These are phyloP conservation scores for Colletotrichum lentis DNA, from an alignment of 2,329 filamentous ascomycete genomes.

Conservation along the genomic window DNA sequence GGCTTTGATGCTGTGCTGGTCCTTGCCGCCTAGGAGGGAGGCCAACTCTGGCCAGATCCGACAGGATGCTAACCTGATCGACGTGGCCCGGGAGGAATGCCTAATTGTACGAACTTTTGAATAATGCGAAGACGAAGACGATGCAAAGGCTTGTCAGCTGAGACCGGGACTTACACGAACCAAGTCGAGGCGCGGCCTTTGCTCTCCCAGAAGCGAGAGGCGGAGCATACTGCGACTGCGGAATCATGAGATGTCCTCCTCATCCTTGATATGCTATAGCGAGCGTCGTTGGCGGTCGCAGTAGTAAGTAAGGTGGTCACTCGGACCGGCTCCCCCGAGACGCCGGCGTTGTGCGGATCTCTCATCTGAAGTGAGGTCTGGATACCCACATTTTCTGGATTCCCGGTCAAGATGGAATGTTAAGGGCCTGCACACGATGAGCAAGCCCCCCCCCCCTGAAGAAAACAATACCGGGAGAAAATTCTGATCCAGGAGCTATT, in stretches of 20 bases:
- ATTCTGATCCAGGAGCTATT: neutral
- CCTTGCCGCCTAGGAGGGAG: no score
- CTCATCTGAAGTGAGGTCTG: neutral
- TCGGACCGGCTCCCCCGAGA: neutral
- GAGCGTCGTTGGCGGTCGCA: neutral
- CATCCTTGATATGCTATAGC: neutral
- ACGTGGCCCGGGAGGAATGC: neutral
- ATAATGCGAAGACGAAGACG: no score
- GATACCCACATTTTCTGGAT: neutral
- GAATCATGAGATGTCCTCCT: no score
- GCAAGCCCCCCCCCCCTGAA: neutral
- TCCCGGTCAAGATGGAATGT: neutral
- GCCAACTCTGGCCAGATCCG: neutral
- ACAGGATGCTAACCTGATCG: neutral
- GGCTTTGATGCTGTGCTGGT: neutral
- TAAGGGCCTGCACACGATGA: neutral
- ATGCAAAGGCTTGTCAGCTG: neutral
- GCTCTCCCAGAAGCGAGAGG: neutral
- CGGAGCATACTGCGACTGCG: neutral
- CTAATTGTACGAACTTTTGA: neutral
- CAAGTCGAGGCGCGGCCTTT: neutral
- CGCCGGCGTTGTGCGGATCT: neutral
- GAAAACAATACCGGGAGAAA: neutral
- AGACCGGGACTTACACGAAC: no score
- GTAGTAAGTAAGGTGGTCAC: neutral